Percentiles rank a stretch among this genome's conserved stretches.
Conservation (phyloP, 2,329 filamentous ascomycete genomes). For the Chaetomiaceae sp. region DNA sequence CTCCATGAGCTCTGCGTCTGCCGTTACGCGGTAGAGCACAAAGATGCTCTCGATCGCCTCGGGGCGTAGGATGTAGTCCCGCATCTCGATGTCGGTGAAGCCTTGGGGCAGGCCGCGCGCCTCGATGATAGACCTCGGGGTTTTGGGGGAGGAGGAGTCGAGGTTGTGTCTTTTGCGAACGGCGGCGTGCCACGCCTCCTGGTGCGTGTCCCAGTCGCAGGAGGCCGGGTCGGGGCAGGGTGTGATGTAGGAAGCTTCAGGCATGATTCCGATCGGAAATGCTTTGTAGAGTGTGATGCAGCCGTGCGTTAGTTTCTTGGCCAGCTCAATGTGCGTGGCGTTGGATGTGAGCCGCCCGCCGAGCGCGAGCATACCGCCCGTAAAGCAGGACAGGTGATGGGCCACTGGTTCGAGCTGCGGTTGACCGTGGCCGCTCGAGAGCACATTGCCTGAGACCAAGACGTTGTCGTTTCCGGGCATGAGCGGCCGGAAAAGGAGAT, state of each 20-base stretch:
- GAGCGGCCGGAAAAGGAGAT: slow-evolving; percentile 62
- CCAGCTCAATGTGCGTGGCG: slow-evolving; percentile 48
- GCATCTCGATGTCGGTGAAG: slow-evolving; percentile 53
- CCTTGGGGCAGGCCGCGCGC: slow-evolving; percentile 53
- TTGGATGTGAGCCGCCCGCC: slow-evolving; percentile 56
- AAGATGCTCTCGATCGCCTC: slow-evolving; percentile 39
- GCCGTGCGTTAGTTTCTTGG: slow-evolving; percentile 52
- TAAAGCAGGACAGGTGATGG: slow-evolving; percentile 63
- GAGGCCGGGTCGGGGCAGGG: slow-evolving; percentile 29
- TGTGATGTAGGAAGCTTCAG: slow-evolving; percentile 37
- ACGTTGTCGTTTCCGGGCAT: slow-evolving; percentile 51
- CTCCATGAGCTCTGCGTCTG: slow-evolving; percentile 42
- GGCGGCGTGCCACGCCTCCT: slow-evolving; percentile 31
- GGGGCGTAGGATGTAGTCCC: slow-evolving; percentile 44
- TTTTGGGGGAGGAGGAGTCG: too few relatives aligned
- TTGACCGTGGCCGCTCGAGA: slow-evolving; percentile 25
- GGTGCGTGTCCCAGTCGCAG: slow-evolving; percentile 30
- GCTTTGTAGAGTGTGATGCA: slow-evolving; percentile 58
- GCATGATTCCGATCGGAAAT: slow-evolving; percentile 51
- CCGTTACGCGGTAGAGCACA: slow-evolving; percentile 48
- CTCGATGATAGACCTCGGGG: too few relatives aligned
- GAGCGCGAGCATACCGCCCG: slow-evolving; percentile 65
- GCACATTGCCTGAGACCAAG: slow-evolving; percentile 51
- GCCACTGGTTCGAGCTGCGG: slow-evolving; percentile 29
- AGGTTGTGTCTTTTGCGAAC: slow-evolving; percentile 38